Evolutionary conservation across 108 stramenopile species (phyloP), one percentile per base, ranked within the genome.

Genomic region (Cylindrotheca fusiformis): DNA sequence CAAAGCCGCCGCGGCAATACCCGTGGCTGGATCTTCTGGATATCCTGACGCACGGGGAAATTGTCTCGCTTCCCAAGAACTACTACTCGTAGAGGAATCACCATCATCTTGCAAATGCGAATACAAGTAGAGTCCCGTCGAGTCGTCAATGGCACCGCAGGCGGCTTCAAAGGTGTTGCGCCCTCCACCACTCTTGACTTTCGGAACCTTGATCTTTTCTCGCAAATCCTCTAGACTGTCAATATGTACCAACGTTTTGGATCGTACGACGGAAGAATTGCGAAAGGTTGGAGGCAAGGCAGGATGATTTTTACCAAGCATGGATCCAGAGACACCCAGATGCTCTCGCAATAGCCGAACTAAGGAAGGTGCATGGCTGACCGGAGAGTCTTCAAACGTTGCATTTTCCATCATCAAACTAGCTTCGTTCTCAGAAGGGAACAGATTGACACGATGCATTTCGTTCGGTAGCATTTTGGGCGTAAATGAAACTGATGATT

Each of bases 1-100:
- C 25, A 91, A 62, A 2, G 89, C 86, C 19, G 84, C 84, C 17
- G 86, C 84, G 1, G 86, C 89, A 55, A 91, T 87, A 0, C 89
- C 89, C 23, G 89, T 85, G 6, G 86, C 84, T 32, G 86, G 86
- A 71, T 87, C 89, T 67, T 91, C 89, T 2, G 80, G 48, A 69
- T 87, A 85, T 19, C 83, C 84, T 14, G 81, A 80, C 0, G 71
- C 68, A 12, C 81, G 41, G 20, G 83, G 83, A 32, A 87, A 87
- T 56, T 84, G 82, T 52, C 86, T 63, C 32, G 78, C 76, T 72
- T 87, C 83, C 53, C 60, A 81, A n/a, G 55, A 31, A 41, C 59
- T 48, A 6, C 10, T 41, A 41, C 10, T 41, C 14, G 6, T 14
- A n/a, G n/a, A n/a, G n/a, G n/a, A n/a, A 0, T 50, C 33, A n/a